A percentile compares a stretch with the other conserved stretches of the same genome.
These are phyloP conservation scores for Verticillium longisporum DNA, from an alignment of 2,329 filamentous ascomycete species.

Conservation along the genomic window DNA sequence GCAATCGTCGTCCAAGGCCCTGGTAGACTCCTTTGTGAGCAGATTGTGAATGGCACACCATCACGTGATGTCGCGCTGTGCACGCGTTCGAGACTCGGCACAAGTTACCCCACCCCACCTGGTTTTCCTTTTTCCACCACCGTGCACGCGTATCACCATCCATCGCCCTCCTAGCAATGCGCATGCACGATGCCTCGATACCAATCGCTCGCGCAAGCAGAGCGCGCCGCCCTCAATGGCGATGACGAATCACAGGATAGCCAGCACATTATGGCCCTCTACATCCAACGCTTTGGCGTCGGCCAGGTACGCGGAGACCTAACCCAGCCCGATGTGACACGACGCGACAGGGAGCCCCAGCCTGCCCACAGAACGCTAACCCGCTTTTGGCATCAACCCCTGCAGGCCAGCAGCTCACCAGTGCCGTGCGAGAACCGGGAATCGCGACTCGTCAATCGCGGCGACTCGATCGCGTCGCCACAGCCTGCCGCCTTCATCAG, in stretches of 20 bases:
- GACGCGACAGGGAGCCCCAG: neutral
- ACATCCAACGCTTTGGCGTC: constrained; percentile 30
- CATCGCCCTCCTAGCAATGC: neutral
- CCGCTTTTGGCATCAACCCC: neutral
- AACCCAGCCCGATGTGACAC: constrained; percentile 5
- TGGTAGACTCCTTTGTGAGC: too few species aligned
- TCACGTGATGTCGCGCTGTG: neutral
- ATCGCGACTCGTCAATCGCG: neutral
- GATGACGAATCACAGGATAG: constrained; percentile 35
- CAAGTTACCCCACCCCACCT: neutral
- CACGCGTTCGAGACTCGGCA: neutral
- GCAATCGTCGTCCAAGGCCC: too few species aligned
- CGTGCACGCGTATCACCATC: neutral
- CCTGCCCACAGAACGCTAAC: neutral
- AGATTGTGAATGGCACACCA: too few species aligned
- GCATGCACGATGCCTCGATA: constrained; percentile 19
- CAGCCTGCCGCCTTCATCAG: neutral
- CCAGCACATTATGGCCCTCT: constrained; percentile 30
- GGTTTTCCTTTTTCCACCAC: neutral
- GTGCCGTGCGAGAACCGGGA: neutral
- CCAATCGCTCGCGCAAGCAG: constrained; percentile 19
- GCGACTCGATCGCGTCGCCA: neutral
- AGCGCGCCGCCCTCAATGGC: constrained; percentile 19
- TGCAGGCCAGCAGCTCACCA: constrained; percentile 11
- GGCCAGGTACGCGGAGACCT: constrained; percentile 27